Evolutionary conservation across 1,284 basidiomycete species (phyloP).

Genomic region (Moniliophthora roreri): DNA sequence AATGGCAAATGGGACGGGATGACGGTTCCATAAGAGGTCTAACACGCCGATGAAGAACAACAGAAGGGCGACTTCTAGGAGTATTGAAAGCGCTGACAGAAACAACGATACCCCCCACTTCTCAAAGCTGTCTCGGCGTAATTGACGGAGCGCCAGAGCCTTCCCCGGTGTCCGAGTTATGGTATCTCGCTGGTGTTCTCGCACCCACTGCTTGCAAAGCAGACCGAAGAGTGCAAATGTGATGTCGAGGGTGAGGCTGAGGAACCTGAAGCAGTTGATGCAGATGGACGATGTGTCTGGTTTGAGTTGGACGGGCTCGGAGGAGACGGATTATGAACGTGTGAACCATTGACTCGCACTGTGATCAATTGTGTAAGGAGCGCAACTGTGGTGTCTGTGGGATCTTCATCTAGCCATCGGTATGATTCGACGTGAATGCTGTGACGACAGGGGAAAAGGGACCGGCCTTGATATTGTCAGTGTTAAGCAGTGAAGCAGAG

Average conservation of each 20-base stretch:
- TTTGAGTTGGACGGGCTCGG: not conserved
- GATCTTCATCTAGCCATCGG: slow-evolving; percentile 12
- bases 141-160: slow-evolving; percentile 5
- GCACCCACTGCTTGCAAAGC: slow-evolving; percentile 12
- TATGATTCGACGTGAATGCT: slow-evolving; percentile 19
- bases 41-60: slow-evolving; percentile 4
- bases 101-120: slow-evolving; percentile 1
- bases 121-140: slow-evolving; percentile 1
- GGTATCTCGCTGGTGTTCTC: slow-evolving; percentile 6
- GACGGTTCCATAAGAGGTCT: slow-evolving; percentile 1
- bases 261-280: slow-evolving; percentile 11
- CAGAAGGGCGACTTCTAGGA: slow-evolving; percentile 4
- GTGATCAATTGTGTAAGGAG: slow-evolving; percentile 14
- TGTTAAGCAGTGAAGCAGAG: too few species aligned
- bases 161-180: not conserved
- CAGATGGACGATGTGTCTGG: not conserved
- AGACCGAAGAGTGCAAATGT: slow-evolving; percentile 5
- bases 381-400: slow-evolving; percentile 3
- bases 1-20: not conserved
- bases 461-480: too few species aligned
- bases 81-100: slow-evolving; percentile 1
- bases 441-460: slow-evolving; percentile 17
- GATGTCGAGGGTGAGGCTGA: slow-evolving; percentile 8
- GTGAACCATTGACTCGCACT: not conserved
- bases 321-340: not conserved